Base-by-base conservation (phyloP, 306 rosid species). In the Arachis stenosperma region DNA sequence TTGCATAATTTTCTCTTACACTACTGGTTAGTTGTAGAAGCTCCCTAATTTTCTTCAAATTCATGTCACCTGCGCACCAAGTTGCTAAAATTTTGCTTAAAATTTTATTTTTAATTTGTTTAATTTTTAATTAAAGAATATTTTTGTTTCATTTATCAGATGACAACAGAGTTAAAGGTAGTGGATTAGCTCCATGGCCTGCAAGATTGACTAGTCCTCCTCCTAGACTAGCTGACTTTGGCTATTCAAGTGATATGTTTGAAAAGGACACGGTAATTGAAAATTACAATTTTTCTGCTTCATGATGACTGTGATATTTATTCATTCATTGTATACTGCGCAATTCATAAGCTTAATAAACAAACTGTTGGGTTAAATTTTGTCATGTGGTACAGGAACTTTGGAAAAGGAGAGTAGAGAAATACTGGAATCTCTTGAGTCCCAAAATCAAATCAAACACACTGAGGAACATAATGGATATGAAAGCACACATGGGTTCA, bases 171-270 rank as follows among this genome's bases (percentile, higher is more conserved):
- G 90, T 62, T 65, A 84, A 83, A 81, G 99, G 99, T 40, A 90
- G 96, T 79, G 97, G 93, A 60, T 82, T 90, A 83, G 93, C 96
- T 75, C 97, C 93, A 51, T 94, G 97, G 96, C 99, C 96, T n/a
- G 85, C 89, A 58, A 90, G 99, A 74, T 82, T 91, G 84, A 89
- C 90, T 36, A 69, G 87, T 71, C 89, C 96, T 84, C 97, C 96
- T 83, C 96, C 99, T 50, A 89, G 97, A 75, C 88, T 94, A 69
- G 88, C 88, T 56, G 99, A 94, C 81, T 94, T 94, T 78, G 96
- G 97, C 87, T 89, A 87, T 79, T 87, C 90, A 61, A 77, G 59
- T 77, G 97, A 91, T 39, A 94, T 86, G 90, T 94, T 94, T 50
- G 88, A 88, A 78, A 91, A 89, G 84, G 96, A 91, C 77, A 89